Conservation (phyloP, 495 filamentous ascomycete genomes). For the Aspergillus panamensis region DNA sequence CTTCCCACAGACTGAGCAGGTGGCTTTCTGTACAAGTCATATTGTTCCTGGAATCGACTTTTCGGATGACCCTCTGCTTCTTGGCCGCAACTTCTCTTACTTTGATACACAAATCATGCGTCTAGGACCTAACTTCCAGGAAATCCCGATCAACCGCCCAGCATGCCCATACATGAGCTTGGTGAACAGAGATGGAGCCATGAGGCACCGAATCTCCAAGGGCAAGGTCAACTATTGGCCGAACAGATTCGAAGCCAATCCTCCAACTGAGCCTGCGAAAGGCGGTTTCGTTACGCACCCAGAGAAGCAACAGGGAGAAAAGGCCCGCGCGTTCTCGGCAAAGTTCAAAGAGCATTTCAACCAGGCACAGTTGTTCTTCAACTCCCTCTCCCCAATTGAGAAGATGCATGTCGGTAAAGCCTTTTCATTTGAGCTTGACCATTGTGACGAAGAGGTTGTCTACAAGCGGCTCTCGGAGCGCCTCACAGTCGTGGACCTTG, state of each 20-base stretch:
- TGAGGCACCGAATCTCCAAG: conserved; percentile 52
- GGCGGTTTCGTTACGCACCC: conserved; percentile 69
- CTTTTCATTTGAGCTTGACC: conserved; percentile 79
- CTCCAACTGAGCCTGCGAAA: conserved; percentile 56
- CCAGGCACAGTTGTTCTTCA: conserved; percentile 67
- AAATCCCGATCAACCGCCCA: conserved; percentile 77
- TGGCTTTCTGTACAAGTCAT: conserved; percentile 82
- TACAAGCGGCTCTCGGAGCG: conserved; percentile 67
- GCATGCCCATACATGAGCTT: conserved; percentile 61
- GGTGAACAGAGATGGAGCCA: conserved; percentile 45
- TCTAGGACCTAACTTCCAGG: conserved; percentile 80
- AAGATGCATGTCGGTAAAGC: conserved; percentile 67
- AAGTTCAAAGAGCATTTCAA: conserved; percentile 83
- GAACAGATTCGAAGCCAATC: conserved; percentile 65
- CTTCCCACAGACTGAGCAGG: conserved; percentile 77
- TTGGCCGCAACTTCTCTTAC: conserved; percentile 85
- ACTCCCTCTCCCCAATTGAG: conserved; percentile 69
- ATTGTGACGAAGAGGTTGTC: conserved; percentile 82
- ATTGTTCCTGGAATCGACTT: conserved; percentile 85
- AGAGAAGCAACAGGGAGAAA: conserved; percentile 62
- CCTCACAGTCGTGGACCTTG: conserved; percentile 63
- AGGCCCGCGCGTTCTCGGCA: conserved; percentile 60
- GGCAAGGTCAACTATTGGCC: conserved; percentile 89
- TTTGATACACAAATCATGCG: conserved; percentile 82
- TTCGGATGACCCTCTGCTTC: conserved; percentile 78